Conservation (phyloP, 164 flowering plant species). For the Magnolia officinalis region DNA sequence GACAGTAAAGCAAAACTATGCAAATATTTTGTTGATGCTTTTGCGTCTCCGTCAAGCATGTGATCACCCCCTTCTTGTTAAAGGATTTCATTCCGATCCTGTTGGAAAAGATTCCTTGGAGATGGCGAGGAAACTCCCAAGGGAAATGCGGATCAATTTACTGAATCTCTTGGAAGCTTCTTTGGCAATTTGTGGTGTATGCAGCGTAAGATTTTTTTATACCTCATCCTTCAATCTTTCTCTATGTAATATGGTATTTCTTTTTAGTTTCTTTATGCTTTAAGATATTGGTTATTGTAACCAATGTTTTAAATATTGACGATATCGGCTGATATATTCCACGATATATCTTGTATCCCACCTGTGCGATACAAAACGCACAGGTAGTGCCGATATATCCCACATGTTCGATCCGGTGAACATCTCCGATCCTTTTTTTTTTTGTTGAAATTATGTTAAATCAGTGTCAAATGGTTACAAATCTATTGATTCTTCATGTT, state of each 20-base stretch:
- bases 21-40: slow-evolving; percentile 92
- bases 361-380: too few relatives aligned
- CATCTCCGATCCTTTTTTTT: too few relatives aligned
- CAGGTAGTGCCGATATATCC: too few relatives aligned
- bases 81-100: slow-evolving; percentile 53
- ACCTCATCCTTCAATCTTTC: neutral
- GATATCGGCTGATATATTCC: too few relatives aligned
- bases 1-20: slow-evolving; percentile 93
- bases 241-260: neutral
- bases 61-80: slow-evolving; percentile 92
- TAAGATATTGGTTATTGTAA: neutral
- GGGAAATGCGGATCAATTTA: slow-evolving; percentile 48
- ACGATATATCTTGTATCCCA: too few relatives aligned
- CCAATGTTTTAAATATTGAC: neutral
- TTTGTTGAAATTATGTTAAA: too few relatives aligned
- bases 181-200: slow-evolving; percentile 77
- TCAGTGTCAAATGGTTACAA: too few relatives aligned
- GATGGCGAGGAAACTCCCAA: slow-evolving; percentile 72
- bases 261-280: neutral
- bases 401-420: too few relatives aligned
- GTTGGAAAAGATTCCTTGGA: slow-evolving; percentile 59
- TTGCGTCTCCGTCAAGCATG: slow-evolving; percentile 99
- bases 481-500: too few relatives aligned
- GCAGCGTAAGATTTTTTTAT: slow-evolving; percentile 58
- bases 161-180: slow-evolving; percentile 66